Evolutionary conservation across 208 protist genomes (phyloP).

Genomic region (Crithidia fasciculata): DNA sequence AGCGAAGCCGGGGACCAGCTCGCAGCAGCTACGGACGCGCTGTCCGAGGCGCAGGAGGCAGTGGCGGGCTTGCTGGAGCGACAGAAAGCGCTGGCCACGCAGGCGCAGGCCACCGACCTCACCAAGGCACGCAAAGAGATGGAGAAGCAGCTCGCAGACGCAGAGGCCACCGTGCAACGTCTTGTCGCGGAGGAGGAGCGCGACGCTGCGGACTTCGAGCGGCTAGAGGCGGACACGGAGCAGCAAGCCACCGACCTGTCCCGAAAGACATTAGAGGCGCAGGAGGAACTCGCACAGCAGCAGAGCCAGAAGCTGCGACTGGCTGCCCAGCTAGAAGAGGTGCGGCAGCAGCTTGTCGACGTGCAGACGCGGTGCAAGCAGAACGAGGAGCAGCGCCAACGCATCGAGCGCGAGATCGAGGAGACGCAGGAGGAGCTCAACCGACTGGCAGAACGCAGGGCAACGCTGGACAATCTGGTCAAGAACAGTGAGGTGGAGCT

Average conservation of each 20-base stretch:
- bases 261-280: slow-evolving; percentile 54
- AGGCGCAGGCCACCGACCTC: slow-evolving; percentile 43
- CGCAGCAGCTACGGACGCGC: slow-evolving; percentile 24
- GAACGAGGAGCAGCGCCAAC: slow-evolving; percentile 55
- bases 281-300: slow-evolving; percentile 65
- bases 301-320: slow-evolving; percentile 45
- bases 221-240: slow-evolving; percentile 77
- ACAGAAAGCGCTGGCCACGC: slow-evolving; percentile 43
- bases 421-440: slow-evolving; percentile 80
- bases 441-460: slow-evolving; percentile 59
- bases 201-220: slow-evolving; percentile 70
- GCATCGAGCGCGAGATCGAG: slow-evolving; percentile 80
- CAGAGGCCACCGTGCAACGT: slow-evolving; percentile 43
- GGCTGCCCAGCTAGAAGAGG: slow-evolving; percentile 37
- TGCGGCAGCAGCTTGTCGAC: slow-evolving; percentile 39
- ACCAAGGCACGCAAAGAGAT: slow-evolving; percentile 47
- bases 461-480: slow-evolving; percentile 61
- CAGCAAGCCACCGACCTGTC: slow-evolving; percentile 62
- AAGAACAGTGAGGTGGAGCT: slow-evolving; percentile 88
- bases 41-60: slow-evolving; percentile 37
- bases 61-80: slow-evolving; percentile 38
- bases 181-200: slow-evolving; percentile 59
- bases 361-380: slow-evolving; percentile 47
- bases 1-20: slow-evolving; percentile 54
- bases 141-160: slow-evolving; percentile 57